Evolutionary conservation across 257 asterid species (phyloP).

Genomic region (Cynanchum wilfordii): DNA sequence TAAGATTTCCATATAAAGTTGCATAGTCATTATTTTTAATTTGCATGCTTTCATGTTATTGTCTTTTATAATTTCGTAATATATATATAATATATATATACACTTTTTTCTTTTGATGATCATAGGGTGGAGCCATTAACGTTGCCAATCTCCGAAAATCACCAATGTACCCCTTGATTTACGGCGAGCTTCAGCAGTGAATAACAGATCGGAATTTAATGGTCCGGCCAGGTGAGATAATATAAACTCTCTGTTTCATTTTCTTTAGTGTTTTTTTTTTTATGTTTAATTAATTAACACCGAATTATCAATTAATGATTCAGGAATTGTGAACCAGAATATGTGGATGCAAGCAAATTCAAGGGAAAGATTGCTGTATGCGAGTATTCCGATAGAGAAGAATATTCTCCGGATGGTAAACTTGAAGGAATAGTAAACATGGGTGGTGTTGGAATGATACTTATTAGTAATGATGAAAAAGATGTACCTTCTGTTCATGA

Average conservation of each 20-base stretch:
- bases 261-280: neutral
- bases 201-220: constrained; percentile 10
- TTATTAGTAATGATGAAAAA: constrained; percentile 29
- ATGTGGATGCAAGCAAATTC: constrained; percentile 39
- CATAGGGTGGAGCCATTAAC: constrained; percentile 34
- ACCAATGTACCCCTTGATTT: constrained; percentile 45
- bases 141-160: constrained; percentile 36
- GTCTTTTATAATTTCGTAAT: too few relatives aligned
- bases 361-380: constrained; percentile 62
- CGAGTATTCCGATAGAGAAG: constrained; percentile 10
- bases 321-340: constrained; percentile 49
- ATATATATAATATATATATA: too few relatives aligned
- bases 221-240: constrained; percentile 35
- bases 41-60: too few relatives aligned
- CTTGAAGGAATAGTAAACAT: constrained; percentile 18
- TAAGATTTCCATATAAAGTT: too few relatives aligned
- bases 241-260: neutral
- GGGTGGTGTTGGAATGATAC: constrained; percentile 54
- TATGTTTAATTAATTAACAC: too few relatives aligned
- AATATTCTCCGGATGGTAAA: constrained; percentile 12
- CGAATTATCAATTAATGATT: neutral
- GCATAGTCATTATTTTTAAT: too few relatives aligned
- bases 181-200: constrained; percentile 38
- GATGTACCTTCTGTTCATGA: constrained; percentile 30
- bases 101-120: too few relatives aligned